Conservation (phyloP, 345 rosid species). For the Aquilaria malaccensis region DNA sequence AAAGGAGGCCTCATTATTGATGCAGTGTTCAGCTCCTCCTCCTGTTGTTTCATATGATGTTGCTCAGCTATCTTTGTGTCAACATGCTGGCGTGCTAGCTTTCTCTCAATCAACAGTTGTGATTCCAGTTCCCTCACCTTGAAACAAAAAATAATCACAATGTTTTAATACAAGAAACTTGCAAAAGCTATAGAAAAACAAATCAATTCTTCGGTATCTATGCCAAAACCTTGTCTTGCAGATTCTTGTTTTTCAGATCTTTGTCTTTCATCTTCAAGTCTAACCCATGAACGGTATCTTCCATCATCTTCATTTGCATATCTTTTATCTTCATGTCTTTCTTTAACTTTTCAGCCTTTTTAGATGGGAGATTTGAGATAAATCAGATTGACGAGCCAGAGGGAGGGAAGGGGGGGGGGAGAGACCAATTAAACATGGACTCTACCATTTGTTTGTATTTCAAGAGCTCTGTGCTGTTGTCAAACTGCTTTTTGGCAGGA, state of each 20-base stretch:
- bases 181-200: not conserved
- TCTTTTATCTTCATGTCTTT: constrained; percentile 88
- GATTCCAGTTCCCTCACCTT: constrained; percentile 89
- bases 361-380: not conserved
- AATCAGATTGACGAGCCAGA: not conserved
- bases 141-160: constrained; percentile 8
- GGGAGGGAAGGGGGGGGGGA: no score
- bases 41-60: constrained; percentile 41
- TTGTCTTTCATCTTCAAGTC: constrained; percentile 75
- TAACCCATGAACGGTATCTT: constrained; percentile 58
- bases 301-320: constrained; percentile 77
- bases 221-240: constrained; percentile 74
- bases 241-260: constrained; percentile 60
- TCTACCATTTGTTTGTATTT: constrained; percentile 84
- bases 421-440: not conserved
- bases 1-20: constrained; percentile 45
- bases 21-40: constrained; percentile 39
- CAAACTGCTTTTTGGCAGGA: constrained; percentile 80
- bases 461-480: constrained; percentile 56
- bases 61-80: constrained; percentile 85
- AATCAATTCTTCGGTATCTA: not conserved
- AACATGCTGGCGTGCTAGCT: constrained; percentile 90
- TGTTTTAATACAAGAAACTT: constrained; percentile 4
- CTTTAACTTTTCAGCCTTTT: constrained; percentile 71
- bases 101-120: constrained; percentile 86